Conservation (phyloP, 192 early-diverging fungal species). For the Podila horticola region DNA sequence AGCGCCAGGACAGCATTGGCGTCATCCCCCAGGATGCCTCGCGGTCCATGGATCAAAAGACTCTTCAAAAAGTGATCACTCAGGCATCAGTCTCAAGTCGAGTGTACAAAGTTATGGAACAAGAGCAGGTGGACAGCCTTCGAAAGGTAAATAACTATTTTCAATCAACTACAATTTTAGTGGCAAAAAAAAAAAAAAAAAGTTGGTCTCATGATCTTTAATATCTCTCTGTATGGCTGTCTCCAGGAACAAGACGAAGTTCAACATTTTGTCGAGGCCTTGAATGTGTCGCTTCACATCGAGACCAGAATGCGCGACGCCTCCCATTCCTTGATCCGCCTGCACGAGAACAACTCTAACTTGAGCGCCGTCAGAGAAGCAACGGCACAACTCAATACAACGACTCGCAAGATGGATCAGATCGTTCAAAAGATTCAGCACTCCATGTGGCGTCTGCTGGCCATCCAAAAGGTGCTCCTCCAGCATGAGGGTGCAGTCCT, state of each 20-base stretch:
- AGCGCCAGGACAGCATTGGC: conserved; percentile 4
- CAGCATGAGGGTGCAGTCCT: conserved; percentile 44
- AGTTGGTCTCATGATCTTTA: neutral
- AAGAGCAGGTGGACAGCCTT: conserved; percentile 26
- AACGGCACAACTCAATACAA: conserved; percentile 16
- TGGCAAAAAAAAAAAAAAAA: neutral
- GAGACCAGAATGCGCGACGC: conserved; percentile 45
- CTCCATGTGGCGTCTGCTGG: conserved; percentile 24
- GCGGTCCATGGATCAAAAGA: conserved; percentile 26
- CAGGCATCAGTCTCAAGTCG: conserved; percentile 25
- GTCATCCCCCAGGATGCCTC: conserved; percentile 41
- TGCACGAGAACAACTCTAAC: conserved; percentile 22
- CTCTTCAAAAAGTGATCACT: conserved; percentile 7
- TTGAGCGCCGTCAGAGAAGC: conserved; percentile 18
- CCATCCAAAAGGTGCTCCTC: conserved; percentile 19
- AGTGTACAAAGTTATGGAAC: conserved; percentile 35
- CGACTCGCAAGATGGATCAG: conserved; percentile 26
- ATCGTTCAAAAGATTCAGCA: conserved; percentile 26
- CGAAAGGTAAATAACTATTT: conserved; percentile 27
- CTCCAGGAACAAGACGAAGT: conserved; percentile 37
- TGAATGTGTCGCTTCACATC: conserved; percentile 33
- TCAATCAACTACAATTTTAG: no score
- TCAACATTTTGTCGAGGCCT: conserved; percentile 25
- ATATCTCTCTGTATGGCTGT: neutral
- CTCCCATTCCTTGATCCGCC: conserved; percentile 29